Evolutionary conservation across 345 rosid species (phyloP).

Genomic region (Eucalyptus erythrocorys): DNA sequence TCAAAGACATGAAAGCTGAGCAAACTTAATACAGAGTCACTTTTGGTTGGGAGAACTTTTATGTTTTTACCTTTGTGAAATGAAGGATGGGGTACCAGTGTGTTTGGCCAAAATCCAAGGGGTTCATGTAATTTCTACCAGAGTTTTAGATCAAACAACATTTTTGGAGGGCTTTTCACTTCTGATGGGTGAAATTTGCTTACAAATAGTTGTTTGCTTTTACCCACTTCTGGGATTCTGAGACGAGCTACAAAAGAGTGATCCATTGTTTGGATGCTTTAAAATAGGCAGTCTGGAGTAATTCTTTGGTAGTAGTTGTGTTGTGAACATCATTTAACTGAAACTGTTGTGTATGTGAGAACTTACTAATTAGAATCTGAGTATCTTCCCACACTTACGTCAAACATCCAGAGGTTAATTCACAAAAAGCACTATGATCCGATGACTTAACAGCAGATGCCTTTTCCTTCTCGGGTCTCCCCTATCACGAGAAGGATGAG

Average conservation of each 20-base stretch:
- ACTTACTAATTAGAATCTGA: background rate
- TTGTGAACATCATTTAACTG: background rate
- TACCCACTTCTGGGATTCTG: background rate
- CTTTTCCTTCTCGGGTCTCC: background rate
- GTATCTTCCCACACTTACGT: background rate
- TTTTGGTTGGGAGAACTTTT: background rate
- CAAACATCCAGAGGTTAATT: background rate
- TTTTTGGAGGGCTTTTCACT: background rate
- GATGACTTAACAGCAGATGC: background rate
- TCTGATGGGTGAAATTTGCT: background rate
- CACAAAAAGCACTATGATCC: background rate
- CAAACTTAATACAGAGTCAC: background rate
- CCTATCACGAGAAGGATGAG: background rate
- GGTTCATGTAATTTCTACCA: background rate
- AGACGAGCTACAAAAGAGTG: background rate
- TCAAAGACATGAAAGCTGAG: background rate
- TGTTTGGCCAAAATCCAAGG: background rate
- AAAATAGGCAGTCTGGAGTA: background rate
- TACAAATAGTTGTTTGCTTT: background rate
- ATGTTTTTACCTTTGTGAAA: background rate
- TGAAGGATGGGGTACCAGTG: background rate
- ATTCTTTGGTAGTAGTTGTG: background rate
- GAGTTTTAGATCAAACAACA: background rate
- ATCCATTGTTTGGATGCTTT: background rate
- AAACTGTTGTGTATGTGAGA: background rate